Base-by-base conservation (phyloP, 345 rosid genomes). In the Salix arbutifolia region DNA sequence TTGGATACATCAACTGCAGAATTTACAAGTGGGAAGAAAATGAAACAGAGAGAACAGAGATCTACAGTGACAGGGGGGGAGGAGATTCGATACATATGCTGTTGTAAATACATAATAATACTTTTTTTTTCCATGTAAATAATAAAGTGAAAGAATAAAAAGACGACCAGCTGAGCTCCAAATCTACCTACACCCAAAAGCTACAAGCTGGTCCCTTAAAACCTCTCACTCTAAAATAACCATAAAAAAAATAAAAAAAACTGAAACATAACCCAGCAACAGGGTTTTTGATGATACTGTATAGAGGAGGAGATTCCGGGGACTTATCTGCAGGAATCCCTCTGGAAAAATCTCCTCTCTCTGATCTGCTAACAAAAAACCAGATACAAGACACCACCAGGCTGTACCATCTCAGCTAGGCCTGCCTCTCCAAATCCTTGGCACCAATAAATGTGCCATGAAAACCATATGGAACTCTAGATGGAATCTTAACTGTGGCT, bases 401-500 rank as follows among this genome's bases (percentile, higher is more conserved):
- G 90, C 97, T 90, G 88, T 74, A 26, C 35, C 53, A 48, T n/a
- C 61, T 23, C 52, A 8, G 48, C 72, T 77, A 91, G 38, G 91
- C 91, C 81, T 95, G 99, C 78, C 78, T 90, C 69, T 76, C 83
- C 90, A 95, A 76, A 60, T 88, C 92, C 67, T 83, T 82, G 11
- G 92, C 82, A 44, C 88, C 88, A 11, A 95, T 86, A 73, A 93
- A 95, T 30, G 99, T 93, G 46, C 99, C 99, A 73, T 95, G 99
- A 72, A 95, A 93, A 10, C 99, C 99, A 67, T 95, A 95, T 0
- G 99, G 99, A 6, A 95, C 97, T 68, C 99, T 86, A 8, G 98
- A 95, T 16, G 97, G 98, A 73, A 95, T 84, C 83, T 89, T 82
- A 48, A 95, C 76, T 0, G 93, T 78, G 35, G 98, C 98, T 81